Conservation (phyloP, 306 rosid genomes). For the Cucurbita ficifolia region DNA sequence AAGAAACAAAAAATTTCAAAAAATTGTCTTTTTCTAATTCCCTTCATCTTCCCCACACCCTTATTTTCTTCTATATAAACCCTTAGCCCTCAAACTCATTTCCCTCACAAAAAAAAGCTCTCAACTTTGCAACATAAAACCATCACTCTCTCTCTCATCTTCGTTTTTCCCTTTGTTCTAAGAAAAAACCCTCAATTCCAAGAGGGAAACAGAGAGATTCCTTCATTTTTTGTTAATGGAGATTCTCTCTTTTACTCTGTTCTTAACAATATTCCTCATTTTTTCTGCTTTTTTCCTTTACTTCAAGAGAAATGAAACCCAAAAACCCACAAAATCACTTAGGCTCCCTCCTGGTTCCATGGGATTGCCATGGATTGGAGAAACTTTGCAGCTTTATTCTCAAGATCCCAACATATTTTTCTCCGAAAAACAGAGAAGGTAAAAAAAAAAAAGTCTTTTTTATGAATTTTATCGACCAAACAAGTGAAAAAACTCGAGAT, state of each 20-base stretch:
- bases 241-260: constrained; percentile 10
- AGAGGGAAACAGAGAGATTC: constrained; percentile 3
- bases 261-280: constrained; percentile 19
- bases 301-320: constrained; percentile 14
- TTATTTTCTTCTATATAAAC: constrained; percentile 15
- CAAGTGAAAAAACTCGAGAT: not conserved
- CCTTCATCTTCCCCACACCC: not conserved
- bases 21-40: not conserved
- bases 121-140: not conserved
- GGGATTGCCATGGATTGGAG: constrained; percentile 81
- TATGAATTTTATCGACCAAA: not conserved
- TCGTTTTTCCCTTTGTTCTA: not conserved
- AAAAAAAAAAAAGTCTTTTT: not conserved
- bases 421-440: constrained; percentile 65
- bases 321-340: not conserved
- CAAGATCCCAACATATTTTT: constrained; percentile 65
- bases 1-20: not conserved
- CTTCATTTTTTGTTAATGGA: constrained; percentile 34
- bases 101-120: not conserved
- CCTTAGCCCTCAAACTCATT: constrained; percentile 6
- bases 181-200: not conserved
- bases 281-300: constrained; percentile 25
- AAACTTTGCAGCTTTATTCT: constrained; percentile 75
- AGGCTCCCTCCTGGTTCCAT: constrained; percentile 82
- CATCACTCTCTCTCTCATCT: not conserved